phyloP scores from a whole-genome alignment of 768 basidiomycete species.

The Mycena floridula region DNA sequence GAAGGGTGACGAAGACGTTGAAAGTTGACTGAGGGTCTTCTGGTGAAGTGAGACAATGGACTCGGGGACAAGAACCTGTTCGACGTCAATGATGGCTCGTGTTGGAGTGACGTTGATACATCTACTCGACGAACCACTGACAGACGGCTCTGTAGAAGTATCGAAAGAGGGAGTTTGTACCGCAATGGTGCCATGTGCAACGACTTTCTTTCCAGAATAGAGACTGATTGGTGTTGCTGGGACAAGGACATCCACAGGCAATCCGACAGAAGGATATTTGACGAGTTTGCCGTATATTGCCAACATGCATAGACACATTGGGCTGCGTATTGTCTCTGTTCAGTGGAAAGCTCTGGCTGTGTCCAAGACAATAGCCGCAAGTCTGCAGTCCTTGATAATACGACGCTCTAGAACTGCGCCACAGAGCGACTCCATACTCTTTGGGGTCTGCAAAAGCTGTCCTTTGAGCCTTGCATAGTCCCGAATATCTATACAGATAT shows the following conservation, averaged over 20 bases:
- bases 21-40: conserved; percentile 9
- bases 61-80: conserved; percentile 6
- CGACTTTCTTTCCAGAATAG: neutral
- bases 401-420: no score
- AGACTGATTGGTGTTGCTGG: neutral
- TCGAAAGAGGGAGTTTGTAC: neutral
- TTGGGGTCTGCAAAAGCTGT: neutral
- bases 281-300: neutral
- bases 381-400: no score
- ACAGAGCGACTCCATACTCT: no score
- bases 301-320: neutral
- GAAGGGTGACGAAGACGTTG: neutral
- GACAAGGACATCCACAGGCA: neutral
- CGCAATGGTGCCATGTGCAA: conserved; percentile 5
- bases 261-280: neutral
- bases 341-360: no score
- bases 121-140: neutral
- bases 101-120: conserved; percentile 4
- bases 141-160: neutral
- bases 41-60: conserved; percentile 5
- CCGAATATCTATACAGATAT: neutral
- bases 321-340: neutral
- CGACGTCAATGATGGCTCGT: conserved; percentile 8
- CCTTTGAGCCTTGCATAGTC: neutral
- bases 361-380: no score